Conservation (phyloP, 2,329 filamentous ascomycete genomes). For the Alternaria sp. region DNA sequence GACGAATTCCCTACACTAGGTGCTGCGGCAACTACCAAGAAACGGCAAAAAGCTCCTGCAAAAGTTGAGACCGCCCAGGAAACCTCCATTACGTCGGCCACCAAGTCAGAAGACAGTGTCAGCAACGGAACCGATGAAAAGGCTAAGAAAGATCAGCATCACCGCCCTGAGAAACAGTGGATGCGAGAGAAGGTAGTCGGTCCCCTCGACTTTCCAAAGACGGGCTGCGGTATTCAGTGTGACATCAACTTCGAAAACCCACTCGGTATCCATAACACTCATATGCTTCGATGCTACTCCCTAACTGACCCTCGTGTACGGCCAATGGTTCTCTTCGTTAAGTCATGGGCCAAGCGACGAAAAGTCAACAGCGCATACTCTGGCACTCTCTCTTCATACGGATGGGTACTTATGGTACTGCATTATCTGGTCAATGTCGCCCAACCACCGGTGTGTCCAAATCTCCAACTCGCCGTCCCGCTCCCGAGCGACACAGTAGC, state of each 20-base stretch:
- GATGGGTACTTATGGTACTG: slow-evolving; percentile 89
- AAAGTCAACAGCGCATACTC: slow-evolving; percentile 87
- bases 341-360: slow-evolving; percentile 85
- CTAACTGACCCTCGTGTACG: slow-evolving; percentile 78
- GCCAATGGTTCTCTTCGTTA: slow-evolving; percentile 82
- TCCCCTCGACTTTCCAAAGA: slow-evolving; percentile 77
- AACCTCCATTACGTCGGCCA: slow-evolving; percentile 23
- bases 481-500: slow-evolving; percentile 15
- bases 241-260: slow-evolving; percentile 92
- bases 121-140: slow-evolving; percentile 10
- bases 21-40: not conserved
- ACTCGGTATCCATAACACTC: slow-evolving; percentile 82
- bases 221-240: slow-evolving; percentile 80
- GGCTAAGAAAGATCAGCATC: slow-evolving; percentile 20
- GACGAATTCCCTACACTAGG: slow-evolving; percentile 11
- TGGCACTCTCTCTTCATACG: slow-evolving; percentile 86
- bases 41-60: slow-evolving; percentile 1
- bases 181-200: slow-evolving; percentile 55
- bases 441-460: slow-evolving; percentile 80
- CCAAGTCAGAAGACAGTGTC: slow-evolving; percentile 1
- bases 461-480: slow-evolving; percentile 69
- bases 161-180: slow-evolving; percentile 46
- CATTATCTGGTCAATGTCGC: slow-evolving; percentile 88
- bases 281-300: slow-evolving; percentile 82
- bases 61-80: slow-evolving; percentile 4